These are phyloP conservation scores for Mortierella hygrophila DNA, from an alignment of 192 early-diverging fungal species.

Conservation along the genomic window DNA sequence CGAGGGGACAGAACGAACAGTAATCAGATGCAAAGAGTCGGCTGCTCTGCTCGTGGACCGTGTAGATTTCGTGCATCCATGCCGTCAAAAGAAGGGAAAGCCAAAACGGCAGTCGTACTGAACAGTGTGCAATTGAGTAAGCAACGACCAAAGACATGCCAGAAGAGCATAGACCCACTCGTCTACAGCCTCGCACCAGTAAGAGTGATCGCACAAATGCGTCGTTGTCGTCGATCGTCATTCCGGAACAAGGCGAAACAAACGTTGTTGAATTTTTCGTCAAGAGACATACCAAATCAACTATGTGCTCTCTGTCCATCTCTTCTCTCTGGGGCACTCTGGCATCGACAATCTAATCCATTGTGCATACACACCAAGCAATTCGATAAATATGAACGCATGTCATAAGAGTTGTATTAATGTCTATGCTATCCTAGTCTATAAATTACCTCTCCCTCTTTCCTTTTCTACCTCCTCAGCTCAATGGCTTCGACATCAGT, in stretches of 20 bases:
- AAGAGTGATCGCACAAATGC: neutral
- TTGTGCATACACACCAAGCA: too few relatives aligned
- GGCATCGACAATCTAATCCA: too few relatives aligned
- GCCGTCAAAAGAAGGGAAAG: neutral
- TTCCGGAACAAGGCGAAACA: conserved; percentile 6
- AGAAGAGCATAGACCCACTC: neutral
- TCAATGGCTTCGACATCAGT: conserved; percentile 41
- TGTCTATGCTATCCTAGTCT: neutral
- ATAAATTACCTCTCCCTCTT: neutral
- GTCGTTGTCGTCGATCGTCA: neutral
- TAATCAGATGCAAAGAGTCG: neutral
- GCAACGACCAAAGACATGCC: neutral
- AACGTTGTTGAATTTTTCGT: neutral
- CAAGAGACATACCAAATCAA: neutral
- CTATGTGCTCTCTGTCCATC: neutral
- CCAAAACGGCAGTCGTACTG: neutral
- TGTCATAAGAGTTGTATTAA: neutral
- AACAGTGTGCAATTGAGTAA: neutral
- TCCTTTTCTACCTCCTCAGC: conserved; percentile 18
- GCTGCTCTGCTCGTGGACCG: neutral
- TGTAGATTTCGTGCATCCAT: neutral
- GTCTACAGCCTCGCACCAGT: neutral
- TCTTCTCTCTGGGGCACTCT: too few relatives aligned
- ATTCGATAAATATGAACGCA: too few relatives aligned
- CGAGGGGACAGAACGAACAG: neutral